Evolutionary conservation across 2,329 filamentous ascomycete species (phyloP).

Genomic region (Aspergillus ruber): DNA sequence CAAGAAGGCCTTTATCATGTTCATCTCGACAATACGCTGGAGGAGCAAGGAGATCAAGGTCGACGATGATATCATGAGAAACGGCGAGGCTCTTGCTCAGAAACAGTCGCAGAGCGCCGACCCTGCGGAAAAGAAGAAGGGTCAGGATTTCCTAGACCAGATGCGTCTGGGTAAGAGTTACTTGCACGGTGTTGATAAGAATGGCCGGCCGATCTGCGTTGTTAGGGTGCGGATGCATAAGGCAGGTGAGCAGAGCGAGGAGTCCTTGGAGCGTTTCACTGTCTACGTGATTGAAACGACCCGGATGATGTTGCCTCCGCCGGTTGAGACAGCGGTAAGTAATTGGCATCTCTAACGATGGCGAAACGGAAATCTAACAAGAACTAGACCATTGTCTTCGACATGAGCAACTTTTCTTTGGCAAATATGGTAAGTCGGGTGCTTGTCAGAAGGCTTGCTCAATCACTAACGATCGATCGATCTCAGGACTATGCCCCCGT

Average conservation of each 20-base stretch:
- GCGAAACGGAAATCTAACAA: conserved; percentile 13
- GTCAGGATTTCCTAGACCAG: conserved; percentile 73
- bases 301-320: conserved; percentile 70
- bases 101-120: conserved; percentile 55
- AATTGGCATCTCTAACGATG: neutral
- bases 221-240: conserved; percentile 77
- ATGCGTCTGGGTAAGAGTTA: conserved; percentile 89
- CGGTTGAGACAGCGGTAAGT: conserved; percentile 84
- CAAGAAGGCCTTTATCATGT: conserved; percentile 86
- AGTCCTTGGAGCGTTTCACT: conserved; percentile 79
- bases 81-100: conserved; percentile 65
- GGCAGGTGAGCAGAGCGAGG: conserved; percentile 73
- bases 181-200: conserved; percentile 78
- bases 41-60: conserved; percentile 75
- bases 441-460: neutral
- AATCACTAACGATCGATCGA: conserved; percentile 1
- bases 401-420: conserved; percentile 89
- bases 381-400: conserved; percentile 77
- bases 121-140: conserved; percentile 58
- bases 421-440: conserved; percentile 73
- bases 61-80: conserved; percentile 77
- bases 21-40: conserved; percentile 93
- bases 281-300: conserved; percentile 92
- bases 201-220: conserved; percentile 77
- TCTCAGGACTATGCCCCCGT: conserved; percentile 80